Evolutionary conservation across 2,329 filamentous ascomycete genomes (phyloP).

Genomic region (Colletotrichum phormii): DNA sequence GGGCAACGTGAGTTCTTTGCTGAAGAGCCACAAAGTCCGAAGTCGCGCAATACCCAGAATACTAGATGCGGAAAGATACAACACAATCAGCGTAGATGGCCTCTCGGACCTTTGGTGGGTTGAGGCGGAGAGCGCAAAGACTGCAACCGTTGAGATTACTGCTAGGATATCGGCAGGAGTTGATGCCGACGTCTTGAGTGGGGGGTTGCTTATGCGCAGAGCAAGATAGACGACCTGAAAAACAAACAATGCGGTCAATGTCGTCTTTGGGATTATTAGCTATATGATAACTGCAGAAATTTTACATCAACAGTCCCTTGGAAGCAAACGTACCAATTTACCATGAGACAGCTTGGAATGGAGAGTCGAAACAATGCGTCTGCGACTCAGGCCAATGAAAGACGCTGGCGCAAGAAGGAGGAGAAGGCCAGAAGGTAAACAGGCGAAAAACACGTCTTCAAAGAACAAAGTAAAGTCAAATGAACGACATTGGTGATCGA

Average conservation of each 20-base stretch:
- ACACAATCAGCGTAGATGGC: conserved; percentile 41
- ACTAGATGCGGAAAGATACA: conserved; percentile 38
- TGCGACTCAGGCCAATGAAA: conserved; percentile 12
- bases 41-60: conserved; percentile 38
- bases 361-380: conserved; percentile 9
- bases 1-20: neutral
- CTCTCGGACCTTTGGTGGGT: conserved; percentile 40
- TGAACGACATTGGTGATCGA: conserved; percentile 40
- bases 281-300: neutral
- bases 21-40: conserved; percentile 1
- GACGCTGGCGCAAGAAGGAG: conserved; percentile 35
- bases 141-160: conserved; percentile 29
- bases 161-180: conserved; percentile 39
- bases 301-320: too few species aligned
- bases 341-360: conserved; percentile 13
- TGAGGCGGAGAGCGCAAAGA: conserved; percentile 36
- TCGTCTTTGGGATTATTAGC: conserved; percentile 19
- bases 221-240: conserved; percentile 37
- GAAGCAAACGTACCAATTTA: conserved; percentile 36
- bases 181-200: conserved; percentile 35
- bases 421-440: conserved; percentile 38
- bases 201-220: conserved; percentile 19
- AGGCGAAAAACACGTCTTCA: conserved; percentile 42
- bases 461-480: conserved; percentile 46
- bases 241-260: conserved; percentile 30